A percentile compares a stretch with the other conserved stretches of the same genome.
Evolutionary conservation across 345 rosid genomes (phyloP).

Genomic region (Cochlearia excelsa): DNA sequence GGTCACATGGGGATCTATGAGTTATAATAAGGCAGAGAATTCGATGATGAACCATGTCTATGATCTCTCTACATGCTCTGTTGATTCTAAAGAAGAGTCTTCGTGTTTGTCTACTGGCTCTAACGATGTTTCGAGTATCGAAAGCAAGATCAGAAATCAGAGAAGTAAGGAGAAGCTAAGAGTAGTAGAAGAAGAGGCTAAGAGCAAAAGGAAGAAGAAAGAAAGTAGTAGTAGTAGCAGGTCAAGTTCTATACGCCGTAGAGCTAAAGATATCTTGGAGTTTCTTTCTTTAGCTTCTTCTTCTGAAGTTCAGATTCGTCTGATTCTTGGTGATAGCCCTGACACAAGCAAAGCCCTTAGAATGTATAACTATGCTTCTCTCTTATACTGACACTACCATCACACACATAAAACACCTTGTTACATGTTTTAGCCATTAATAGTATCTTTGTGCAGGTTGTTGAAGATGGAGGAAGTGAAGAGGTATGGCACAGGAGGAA

Average conservation of each 20-base stretch:
- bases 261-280: conserved; percentile 72
- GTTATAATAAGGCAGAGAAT: conserved; percentile 14
- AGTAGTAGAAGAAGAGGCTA: conserved; percentile 17
- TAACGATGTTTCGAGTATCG: conserved; percentile 42
- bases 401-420: no score
- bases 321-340: background rate
- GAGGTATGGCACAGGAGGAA: conserved; percentile 82
- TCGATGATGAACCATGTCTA: conserved; percentile 19
- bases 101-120: conserved; percentile 58
- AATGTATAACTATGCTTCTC: background rate
- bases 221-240: conserved; percentile 22
- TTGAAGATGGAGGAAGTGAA: conserved; percentile 58
- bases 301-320: background rate
- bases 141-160: conserved; percentile 28
- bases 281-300: conserved; percentile 49
- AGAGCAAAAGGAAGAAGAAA: conserved; percentile 28
- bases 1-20: conserved; percentile 38
- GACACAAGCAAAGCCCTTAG: background rate
- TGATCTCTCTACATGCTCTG: conserved; percentile 36
- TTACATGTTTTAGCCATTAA: background rate
- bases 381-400: background rate
- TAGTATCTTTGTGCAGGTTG: conserved; percentile 43
- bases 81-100: conserved; percentile 40
- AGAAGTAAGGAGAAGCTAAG: conserved; percentile 12
- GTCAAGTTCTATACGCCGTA: conserved; percentile 50